These are phyloP conservation scores for Diaporthe ilicicola DNA, from an alignment of 2,329 filamentous ascomycete species.

Conservation along the genomic window DNA sequence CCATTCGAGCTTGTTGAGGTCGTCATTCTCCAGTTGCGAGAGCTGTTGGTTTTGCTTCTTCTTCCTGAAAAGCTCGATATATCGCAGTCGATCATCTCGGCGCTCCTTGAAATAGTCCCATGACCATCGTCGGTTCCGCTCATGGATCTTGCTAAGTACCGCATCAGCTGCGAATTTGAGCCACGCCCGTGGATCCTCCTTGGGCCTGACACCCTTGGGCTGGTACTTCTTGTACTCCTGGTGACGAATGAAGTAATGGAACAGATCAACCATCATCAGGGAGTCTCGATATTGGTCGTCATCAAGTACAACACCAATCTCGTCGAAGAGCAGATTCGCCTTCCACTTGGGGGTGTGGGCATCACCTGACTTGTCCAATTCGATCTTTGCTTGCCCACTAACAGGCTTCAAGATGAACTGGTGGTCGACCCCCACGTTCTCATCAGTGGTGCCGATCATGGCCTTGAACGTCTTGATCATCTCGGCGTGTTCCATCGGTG, in stretches of 20 bases:
- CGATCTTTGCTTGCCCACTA: conserved; percentile 91
- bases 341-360: conserved; percentile 85
- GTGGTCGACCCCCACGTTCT: conserved; percentile 58
- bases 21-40: conserved; percentile 73
- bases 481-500: conserved; percentile 75
- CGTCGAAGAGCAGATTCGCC: conserved; percentile 90
- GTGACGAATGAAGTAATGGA: conserved; percentile 97
- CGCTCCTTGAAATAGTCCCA: conserved; percentile 96
- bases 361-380: conserved; percentile 92
- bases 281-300: conserved; percentile 97
- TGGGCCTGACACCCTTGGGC: conserved; percentile 81
- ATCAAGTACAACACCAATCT: conserved; percentile 96
- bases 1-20: conserved; percentile 80
- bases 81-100: conserved; percentile 85
- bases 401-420: conserved; percentile 98
- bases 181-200: conserved; percentile 93
- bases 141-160: conserved; percentile 92
- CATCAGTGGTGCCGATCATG: conserved; percentile 74
- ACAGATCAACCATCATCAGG: conserved; percentile 97
- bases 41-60: conserved; percentile 80
- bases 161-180: conserved; percentile 89
- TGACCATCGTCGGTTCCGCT: conserved; percentile 90
- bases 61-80: conserved; percentile 97
- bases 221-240: conserved; percentile 96
- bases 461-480: conserved; percentile 79